Evolutionary conservation across 2,329 filamentous ascomycete species (phyloP).

Genomic region (Chrysoporthe austroafricana): DNA sequence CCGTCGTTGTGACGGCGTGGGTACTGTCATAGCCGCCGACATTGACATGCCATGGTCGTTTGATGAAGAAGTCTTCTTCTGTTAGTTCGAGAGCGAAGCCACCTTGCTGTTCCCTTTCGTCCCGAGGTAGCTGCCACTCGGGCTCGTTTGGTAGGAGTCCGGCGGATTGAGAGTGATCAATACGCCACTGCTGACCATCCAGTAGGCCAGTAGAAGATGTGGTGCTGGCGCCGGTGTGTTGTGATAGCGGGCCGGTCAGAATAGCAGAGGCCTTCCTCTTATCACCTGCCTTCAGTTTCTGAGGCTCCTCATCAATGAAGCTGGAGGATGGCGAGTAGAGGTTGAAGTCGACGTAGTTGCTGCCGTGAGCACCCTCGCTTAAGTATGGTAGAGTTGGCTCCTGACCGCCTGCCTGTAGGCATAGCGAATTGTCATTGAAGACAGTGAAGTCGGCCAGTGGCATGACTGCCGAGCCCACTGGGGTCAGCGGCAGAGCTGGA

Average conservation of each 20-base stretch:
- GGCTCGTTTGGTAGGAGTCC: neutral
- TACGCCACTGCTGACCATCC: conserved; percentile 13
- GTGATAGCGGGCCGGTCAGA: neutral
- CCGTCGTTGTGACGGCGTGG: neutral
- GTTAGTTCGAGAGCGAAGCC: conserved; percentile 1
- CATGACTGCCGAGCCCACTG: conserved; percentile 20
- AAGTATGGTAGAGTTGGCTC: conserved; percentile 47
- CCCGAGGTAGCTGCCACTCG: conserved; percentile 13
- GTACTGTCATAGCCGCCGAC: conserved; percentile 14
- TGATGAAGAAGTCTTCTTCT: neutral
- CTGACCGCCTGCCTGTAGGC: conserved; percentile 18
- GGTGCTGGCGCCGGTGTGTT: neutral
- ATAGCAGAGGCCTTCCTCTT: conserved; percentile 9
- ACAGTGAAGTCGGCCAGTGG: conserved; percentile 22
- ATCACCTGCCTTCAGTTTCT: conserved; percentile 32
- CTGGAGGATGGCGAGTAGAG: conserved; percentile 56
- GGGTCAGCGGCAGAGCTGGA: conserved; percentile 25
- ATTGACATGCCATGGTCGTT: conserved; percentile 22
- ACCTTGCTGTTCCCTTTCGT: neutral
- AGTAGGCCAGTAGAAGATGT: conserved; percentile 3
- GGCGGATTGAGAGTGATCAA: conserved; percentile 13
- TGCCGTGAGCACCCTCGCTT: conserved; percentile 39
- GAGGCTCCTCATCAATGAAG: conserved; percentile 53
- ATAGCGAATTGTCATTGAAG: conserved; percentile 29
- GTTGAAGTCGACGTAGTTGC: conserved; percentile 59